These are phyloP conservation scores for Blastocystis sp. DNA, from an alignment of 352 stramenopile species.

Conservation along the genomic window DNA sequence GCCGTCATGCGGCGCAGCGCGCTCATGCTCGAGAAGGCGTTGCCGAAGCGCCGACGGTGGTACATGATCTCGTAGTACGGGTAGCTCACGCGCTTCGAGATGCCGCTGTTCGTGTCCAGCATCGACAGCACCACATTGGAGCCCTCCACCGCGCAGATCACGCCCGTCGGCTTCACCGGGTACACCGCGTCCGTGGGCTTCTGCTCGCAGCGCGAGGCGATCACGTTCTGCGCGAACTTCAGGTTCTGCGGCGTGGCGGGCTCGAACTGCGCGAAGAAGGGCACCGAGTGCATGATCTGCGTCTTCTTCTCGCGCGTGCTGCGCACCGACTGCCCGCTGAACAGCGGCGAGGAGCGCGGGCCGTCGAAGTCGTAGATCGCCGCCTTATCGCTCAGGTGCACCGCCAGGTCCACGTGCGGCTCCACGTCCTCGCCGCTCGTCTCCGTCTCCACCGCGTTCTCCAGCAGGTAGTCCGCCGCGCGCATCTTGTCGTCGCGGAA, in stretches of 20 bases:
- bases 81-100: constrained; percentile 44
- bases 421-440: neutral
- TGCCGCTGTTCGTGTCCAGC: constrained; percentile 64
- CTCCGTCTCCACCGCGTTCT: constrained; percentile 22
- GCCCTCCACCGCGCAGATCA: constrained; percentile 28
- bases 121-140: constrained; percentile 30
- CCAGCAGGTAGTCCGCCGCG: constrained; percentile 31
- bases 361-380: constrained; percentile 63
- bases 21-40: constrained; percentile 42
- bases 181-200: constrained; percentile 42
- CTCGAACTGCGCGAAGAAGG: constrained; percentile 64
- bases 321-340: constrained; percentile 48
- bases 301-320: constrained; percentile 65
- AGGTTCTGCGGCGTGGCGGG: constrained; percentile 38
- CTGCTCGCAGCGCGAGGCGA: constrained; percentile 15
- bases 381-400: constrained; percentile 12
- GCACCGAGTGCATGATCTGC: constrained; percentile 65
- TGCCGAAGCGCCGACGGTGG: constrained; percentile 62
- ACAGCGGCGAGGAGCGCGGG: constrained; percentile 43
- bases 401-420: constrained; percentile 22
- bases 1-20: constrained; percentile 62
- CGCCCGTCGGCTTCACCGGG: constrained; percentile 56
- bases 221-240: constrained; percentile 30
- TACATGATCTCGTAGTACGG: constrained; percentile 49
- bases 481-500: constrained; percentile 47